phyloP scores from a whole-genome alignment of 805 yeast genomes.

The Candida oleophila region DNA sequence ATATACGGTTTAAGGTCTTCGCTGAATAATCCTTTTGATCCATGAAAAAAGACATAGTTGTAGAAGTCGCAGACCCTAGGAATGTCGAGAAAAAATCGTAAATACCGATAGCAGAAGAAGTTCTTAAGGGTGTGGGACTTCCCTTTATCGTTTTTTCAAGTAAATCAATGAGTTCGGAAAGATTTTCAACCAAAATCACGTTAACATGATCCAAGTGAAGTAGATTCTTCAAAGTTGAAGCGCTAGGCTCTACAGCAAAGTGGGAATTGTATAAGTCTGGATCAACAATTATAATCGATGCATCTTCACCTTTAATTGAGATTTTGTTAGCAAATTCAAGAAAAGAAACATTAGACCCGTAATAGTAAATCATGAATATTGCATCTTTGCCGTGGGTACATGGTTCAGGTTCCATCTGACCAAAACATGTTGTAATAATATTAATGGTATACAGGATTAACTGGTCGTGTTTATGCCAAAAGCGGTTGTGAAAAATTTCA shows the following conservation, averaged over 20 bases:
- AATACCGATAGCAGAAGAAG: conserved; percentile 6
- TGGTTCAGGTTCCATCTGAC: no score
- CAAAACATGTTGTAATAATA: no score
- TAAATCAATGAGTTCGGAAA: conserved; percentile 7
- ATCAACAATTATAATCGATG: background rate
- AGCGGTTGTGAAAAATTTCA: background rate
- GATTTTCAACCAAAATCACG: conserved; percentile 10
- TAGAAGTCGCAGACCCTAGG: background rate
- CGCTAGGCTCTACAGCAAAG: background rate
- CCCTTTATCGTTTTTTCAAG: conserved; percentile 1
- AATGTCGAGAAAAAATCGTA: conserved; percentile 9
- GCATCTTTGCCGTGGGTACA: no score
- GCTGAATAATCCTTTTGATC: conserved; percentile 7
- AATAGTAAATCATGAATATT: background rate
- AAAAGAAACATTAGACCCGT: background rate
- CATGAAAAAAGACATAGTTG: background rate
- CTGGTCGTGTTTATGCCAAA: background rate
- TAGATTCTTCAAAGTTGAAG: conserved; percentile 1
- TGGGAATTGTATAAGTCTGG: background rate
- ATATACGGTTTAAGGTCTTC: conserved; percentile 8
- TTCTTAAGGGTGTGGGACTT: background rate
- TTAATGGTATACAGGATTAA: no score
- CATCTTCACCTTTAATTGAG: background rate
- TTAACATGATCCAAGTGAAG: conserved; percentile 5
- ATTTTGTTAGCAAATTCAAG: background rate